Percentiles rank a stretch among this genome's conserved stretches.
phyloP scores from a whole-genome alignment of 176 grass and related monocot genomes.

The barley (Hordeum vulgare) region MorexV3_pseudomolecules_assembly NC_058524.1:594997788-594998287 shows the following conservation, averaged over 20 bases:
- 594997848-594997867: no score
- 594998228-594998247: not conserved
- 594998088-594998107: not conserved
- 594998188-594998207: not conserved
- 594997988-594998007: no score
- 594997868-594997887: not conserved
- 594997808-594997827: not conserved
- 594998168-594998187: not conserved
- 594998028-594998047: no score
- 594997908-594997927: not conserved
- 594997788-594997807: not conserved
- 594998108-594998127: not conserved
- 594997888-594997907: not conserved
- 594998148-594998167: not conserved
- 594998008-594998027: no score
- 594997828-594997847: no score
- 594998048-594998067: not conserved
- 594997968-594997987: no score
- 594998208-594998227: not conserved
- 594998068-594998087: not conserved
- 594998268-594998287: slow-evolving; percentile 6
- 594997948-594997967: no score
- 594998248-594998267: slow-evolving; percentile 15
- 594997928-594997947: not conserved
- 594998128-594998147: not conserved